These are phyloP conservation scores for Trypanosoma boissoni DNA, from an alignment of 208 protist species.

Conservation along the genomic window DNA sequence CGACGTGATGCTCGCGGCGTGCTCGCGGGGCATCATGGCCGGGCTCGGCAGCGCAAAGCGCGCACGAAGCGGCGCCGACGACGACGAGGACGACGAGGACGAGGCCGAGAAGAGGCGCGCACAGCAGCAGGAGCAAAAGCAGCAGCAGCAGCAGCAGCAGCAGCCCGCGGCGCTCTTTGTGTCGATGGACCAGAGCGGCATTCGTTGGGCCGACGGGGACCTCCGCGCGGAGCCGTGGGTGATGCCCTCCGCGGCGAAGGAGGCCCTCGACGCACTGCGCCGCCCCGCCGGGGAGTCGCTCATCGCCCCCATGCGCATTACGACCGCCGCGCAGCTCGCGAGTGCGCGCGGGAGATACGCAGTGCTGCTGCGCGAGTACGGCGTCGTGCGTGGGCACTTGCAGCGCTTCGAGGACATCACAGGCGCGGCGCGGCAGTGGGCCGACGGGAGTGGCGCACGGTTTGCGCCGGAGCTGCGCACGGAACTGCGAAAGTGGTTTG, in stretches of 20 bases:
- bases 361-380: slow-evolving; percentile 22
- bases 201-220: slow-evolving; percentile 34
- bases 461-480: slow-evolving; percentile 16
- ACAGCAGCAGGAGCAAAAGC: neutral
- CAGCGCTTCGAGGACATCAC: slow-evolving; percentile 25
- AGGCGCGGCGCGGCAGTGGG: slow-evolving; percentile 23
- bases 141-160: neutral
- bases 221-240: slow-evolving; percentile 11
- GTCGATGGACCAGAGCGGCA: slow-evolving; percentile 24
- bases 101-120: slow-evolving; percentile 3
- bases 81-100: slow-evolving; percentile 23
- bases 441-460: slow-evolving; percentile 10
- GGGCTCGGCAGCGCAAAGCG: slow-evolving; percentile 29
- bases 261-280: slow-evolving; percentile 13
- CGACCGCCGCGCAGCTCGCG: slow-evolving; percentile 17
- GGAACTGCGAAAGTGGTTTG: slow-evolving; percentile 26
- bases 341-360: slow-evolving; percentile 14
- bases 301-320: slow-evolving; percentile 23
- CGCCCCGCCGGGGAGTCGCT: neutral
- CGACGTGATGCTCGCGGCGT: slow-evolving; percentile 28
- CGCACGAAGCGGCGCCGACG: slow-evolving; percentile 6
- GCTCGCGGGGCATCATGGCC: slow-evolving; percentile 32
- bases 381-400: slow-evolving; percentile 6
- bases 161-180: slow-evolving; percentile 13
- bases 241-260: slow-evolving; percentile 16